These are phyloP conservation scores for Nissolia schottii DNA, from an alignment of 306 rosid species.

Conservation along the genomic window DNA sequence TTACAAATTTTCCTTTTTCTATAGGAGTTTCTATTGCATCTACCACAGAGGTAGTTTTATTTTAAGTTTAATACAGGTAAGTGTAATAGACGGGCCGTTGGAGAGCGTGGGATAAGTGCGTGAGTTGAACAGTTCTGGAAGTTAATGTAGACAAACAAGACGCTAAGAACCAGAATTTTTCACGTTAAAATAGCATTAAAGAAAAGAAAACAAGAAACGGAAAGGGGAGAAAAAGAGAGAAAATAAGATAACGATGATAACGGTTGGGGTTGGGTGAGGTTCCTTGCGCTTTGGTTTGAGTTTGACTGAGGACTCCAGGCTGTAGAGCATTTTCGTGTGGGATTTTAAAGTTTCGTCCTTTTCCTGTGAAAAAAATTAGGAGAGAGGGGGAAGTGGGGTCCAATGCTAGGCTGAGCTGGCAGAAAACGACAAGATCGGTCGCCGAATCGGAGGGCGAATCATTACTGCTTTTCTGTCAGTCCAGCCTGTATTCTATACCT, in stretches of 20 bases:
- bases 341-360: slow-evolving; percentile 40
- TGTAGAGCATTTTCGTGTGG: slow-evolving; percentile 71
- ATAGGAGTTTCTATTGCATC: too few species aligned
- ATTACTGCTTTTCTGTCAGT: slow-evolving; percentile 64
- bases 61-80: background rate
- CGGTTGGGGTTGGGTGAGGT: slow-evolving; percentile 56
- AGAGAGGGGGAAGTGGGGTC: slow-evolving; percentile 25
- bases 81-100: background rate
- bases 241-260: slow-evolving; percentile 65
- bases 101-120: slow-evolving; percentile 6
- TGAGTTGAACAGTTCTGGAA: slow-evolving; percentile 35
- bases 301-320: slow-evolving; percentile 89
- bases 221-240: background rate
- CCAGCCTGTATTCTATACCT: slow-evolving; percentile 85
- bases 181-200: slow-evolving; percentile 15
- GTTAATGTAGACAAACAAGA: slow-evolving; percentile 32
- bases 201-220: background rate
- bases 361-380: background rate
- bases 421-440: slow-evolving; percentile 70
- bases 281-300: slow-evolving; percentile 29
- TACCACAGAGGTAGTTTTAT: background rate
- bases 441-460: slow-evolving; percentile 79
- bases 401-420: slow-evolving; percentile 41
- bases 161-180: slow-evolving; percentile 28
- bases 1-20: too few species aligned